Evolutionary conservation across 2,329 filamentous ascomycete genomes (phyloP), one percentile per base, ranked within the genome.

Genomic region (Coniochaeta pulveracea): DNA sequence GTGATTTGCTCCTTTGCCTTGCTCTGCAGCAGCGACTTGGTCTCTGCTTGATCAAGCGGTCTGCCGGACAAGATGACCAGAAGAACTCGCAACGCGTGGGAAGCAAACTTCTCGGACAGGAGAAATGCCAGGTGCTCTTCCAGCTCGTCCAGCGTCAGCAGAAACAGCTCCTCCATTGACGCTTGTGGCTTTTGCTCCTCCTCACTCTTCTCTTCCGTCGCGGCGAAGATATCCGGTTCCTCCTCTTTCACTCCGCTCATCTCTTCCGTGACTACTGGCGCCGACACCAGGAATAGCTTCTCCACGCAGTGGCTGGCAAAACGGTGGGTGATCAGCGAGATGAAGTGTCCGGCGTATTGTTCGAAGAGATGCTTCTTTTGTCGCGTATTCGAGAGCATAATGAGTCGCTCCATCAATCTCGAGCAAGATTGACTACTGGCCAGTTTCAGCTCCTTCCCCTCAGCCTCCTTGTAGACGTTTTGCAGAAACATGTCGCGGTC

Each of bases 271-370:
- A 94, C 82, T 9, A 81, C 61, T 1, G 83, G 80, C 0, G 88
- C 88, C 2, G 84, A 81, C 42, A 83, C 76, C 31, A 88, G 65
- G 55, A 98, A 96, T 19, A 98, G 69, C 17, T 85, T 85, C 60
- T 98, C 91, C 54, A 88, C 95, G 59, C 89, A 96, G 62, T 98
- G 91, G 39, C 88, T 93, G 5, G 91, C 91, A 49, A 98, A 98
- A 12, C 91, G 81, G 59, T 98, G 91, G 53, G 93, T 88, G 33
- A 95, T 78, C 18, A 98, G 71, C 47, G 88, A 80, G 37, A 89
- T 64, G 57, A 96, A 93, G 57, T 96, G 84, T 21, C 81, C 79
- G 14, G 68, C 77, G 54, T 96, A 95, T 27, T 82, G 85, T 43
- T 75, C 72, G 53, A 96, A 96, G 14, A 98, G 60, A 30, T 69